Evolutionary conservation across 805 yeast genomes (phyloP).

Genomic region (Cyberlindnera nakhonratchasimensis): DNA sequence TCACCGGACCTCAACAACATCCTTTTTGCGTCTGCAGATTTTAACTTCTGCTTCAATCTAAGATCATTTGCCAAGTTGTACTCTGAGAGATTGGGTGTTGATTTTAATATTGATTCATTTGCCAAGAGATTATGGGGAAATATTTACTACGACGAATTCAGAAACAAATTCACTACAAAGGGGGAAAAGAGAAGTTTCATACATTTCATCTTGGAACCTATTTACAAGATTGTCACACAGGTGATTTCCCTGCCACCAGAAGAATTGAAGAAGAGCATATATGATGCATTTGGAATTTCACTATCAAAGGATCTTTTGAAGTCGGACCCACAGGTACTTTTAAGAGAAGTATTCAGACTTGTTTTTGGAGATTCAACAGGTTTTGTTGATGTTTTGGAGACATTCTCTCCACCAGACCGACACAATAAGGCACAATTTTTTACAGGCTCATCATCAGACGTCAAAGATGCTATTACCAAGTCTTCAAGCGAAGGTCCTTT

Average conservation of each 20-base stretch:
- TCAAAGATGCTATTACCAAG: conserved; percentile 20
- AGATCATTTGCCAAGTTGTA: conserved; percentile 58
- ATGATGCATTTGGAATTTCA: conserved; percentile 43
- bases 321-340: conserved; percentile 56
- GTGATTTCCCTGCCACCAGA: conserved; percentile 51
- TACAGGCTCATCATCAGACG: conserved; percentile 29
- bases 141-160: conserved; percentile 42
- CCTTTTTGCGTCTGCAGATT: conserved; percentile 65
- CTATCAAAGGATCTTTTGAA: conserved; percentile 39
- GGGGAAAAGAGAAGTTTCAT: conserved; percentile 29
- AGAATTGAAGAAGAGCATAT: conserved; percentile 42
- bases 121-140: conserved; percentile 75
- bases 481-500: conserved; percentile 42
- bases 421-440: conserved; percentile 28
- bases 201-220: conserved; percentile 75
- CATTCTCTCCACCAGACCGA: conserved; percentile 37
- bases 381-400: conserved; percentile 48
- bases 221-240: conserved; percentile 69
- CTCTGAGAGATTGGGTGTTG: conserved; percentile 31
- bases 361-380: conserved; percentile 54
- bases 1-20: conserved; percentile 69
- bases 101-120: conserved; percentile 39
- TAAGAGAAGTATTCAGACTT: conserved; percentile 49
- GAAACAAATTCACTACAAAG: conserved; percentile 42
- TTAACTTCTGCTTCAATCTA: conserved; percentile 64